phyloP scores from a whole-genome alignment of 805 yeast genomes.

The Ogataea ganodermae region DNA sequence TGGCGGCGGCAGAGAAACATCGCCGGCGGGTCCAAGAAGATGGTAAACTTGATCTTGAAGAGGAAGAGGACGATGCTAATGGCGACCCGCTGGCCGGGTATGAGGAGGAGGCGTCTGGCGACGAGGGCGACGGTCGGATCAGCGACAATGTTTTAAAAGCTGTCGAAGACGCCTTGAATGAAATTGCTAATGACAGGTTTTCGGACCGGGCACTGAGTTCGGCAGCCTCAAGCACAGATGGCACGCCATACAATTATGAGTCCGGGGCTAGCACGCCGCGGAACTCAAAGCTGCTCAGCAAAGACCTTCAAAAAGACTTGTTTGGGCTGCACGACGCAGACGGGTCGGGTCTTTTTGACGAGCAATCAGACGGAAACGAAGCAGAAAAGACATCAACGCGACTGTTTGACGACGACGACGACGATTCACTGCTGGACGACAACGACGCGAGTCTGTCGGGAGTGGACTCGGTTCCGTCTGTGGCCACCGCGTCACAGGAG shows the following conservation, averaged over 20 bases:
- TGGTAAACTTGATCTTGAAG: neutral
- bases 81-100: constrained; percentile 38
- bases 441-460: constrained; percentile 14
- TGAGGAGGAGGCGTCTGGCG: constrained; percentile 34
- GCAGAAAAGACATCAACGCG: constrained; percentile 27
- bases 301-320: constrained; percentile 34
- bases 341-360: constrained; percentile 25
- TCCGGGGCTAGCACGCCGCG: constrained; percentile 22
- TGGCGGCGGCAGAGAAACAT: constrained; percentile 42
- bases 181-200: constrained; percentile 46
- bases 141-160: constrained; percentile 25
- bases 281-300: constrained; percentile 30
- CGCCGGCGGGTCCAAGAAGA: constrained; percentile 1
- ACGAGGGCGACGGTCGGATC: constrained; percentile 37
- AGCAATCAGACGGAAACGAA: constrained; percentile 22
- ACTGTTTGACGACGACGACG: constrained; percentile 36
- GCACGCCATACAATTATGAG: constrained; percentile 15
- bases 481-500: constrained; percentile 29
- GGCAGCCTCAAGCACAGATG: constrained; percentile 15
- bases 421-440: constrained; percentile 15
- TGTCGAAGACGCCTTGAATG: constrained; percentile 56
- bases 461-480: constrained; percentile 18
- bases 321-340: constrained; percentile 30
- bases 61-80: constrained; percentile 27
- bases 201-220: constrained; percentile 8